A percentile compares a stretch with the other conserved stretches of the same genome.
Evolutionary conservation across 2,329 filamentous ascomycete genomes (phyloP).

Genomic region (Shiraia sp.): DNA sequence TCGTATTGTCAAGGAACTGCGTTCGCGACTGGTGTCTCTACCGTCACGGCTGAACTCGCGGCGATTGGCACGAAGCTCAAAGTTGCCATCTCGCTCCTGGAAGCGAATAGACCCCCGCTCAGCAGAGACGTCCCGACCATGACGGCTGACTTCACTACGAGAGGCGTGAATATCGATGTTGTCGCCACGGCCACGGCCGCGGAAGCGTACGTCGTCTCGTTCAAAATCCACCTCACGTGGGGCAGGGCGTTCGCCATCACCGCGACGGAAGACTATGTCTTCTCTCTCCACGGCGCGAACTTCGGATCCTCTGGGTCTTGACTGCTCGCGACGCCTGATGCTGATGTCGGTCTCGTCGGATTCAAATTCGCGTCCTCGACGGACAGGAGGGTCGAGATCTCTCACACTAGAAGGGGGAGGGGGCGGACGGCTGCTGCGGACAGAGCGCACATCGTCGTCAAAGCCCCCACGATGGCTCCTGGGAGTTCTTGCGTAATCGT

Average conservation of each 20-base stretch:
- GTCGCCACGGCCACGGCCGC: slow-evolving; percentile 39
- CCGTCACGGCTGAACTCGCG: slow-evolving; percentile 42
- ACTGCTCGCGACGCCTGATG: slow-evolving; percentile 42
- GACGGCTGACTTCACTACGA: slow-evolving; percentile 27
- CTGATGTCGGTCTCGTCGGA: slow-evolving; percentile 41
- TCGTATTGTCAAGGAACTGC: slow-evolving; percentile 41
- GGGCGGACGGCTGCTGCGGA: slow-evolving; percentile 36
- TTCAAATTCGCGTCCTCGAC: slow-evolving; percentile 38
- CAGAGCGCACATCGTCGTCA: slow-evolving; percentile 47
- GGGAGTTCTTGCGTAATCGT: slow-evolving; percentile 42
- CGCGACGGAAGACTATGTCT: slow-evolving; percentile 50
- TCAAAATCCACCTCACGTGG: slow-evolving; percentile 43
- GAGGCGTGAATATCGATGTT: slow-evolving; percentile 38
- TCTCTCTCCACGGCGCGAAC: slow-evolving; percentile 41
- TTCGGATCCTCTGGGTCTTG: slow-evolving; percentile 37
- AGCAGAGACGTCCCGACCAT: slow-evolving; percentile 27
- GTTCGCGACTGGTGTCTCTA: slow-evolving; percentile 38
- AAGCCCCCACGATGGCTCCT: slow-evolving; percentile 41
- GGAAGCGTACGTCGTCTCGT: slow-evolving; percentile 55
- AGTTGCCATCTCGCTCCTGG: slow-evolving; percentile 44
- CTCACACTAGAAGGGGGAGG: slow-evolving; percentile 32
- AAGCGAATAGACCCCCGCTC: slow-evolving; percentile 36
- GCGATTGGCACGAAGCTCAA: slow-evolving; percentile 44
- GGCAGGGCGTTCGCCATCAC: slow-evolving; percentile 43
- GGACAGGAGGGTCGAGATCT: slow-evolving; percentile 33